Evolutionary conservation across 148 eudicot genomes (phyloP), one percentile per base, ranked within the genome.

Genomic region (Bassia scoparia): DNA sequence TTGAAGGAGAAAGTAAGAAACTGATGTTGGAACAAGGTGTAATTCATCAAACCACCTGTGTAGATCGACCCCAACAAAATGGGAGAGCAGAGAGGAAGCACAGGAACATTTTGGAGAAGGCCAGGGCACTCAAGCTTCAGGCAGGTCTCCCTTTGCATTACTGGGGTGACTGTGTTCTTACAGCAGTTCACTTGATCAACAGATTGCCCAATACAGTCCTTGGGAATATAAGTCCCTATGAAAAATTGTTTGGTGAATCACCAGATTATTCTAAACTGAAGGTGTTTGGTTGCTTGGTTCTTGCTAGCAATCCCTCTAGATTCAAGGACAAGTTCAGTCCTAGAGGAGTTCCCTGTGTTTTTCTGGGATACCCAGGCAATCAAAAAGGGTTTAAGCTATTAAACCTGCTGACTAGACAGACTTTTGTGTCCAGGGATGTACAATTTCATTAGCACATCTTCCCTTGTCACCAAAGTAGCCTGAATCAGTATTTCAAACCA

Each of bases 51-150:
- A 68, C 58, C 0, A 27, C 38, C 0, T 68, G 71, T 29, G 58
- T 68, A 3, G 63, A n/a, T 23, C 37, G 68, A 65, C 43, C 68
- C 23, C 29, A 65, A 18, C 30, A 65, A 38, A 65, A 65, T 65
- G 50, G 31, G 3, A 34, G 41, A 5, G 67, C 35, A 15, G 46
- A 62, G 27, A 34, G 67, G 12, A 62, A 62, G 38, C 68, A 65
- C 26, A 38, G 49, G 31, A 3, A 65, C 11, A 18, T 65, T 0
- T 29, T 65, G 1, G 68, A 65, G 2, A 65, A 21, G 1, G 30
- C 68, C 11, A 65, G 49, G 5, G 46, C 30, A 20, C 7, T 65
- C 2, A 38, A 49, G 4, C 38, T 65, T 18, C 49, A 65, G 2
- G 27, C 29, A 6, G 49, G 27, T 0, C 12, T 65, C 2, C 68